These are phyloP conservation scores for Cladobotryum protrusum DNA, from an alignment of 2,329 filamentous ascomycete genomes.

Conservation along the genomic window DNA sequence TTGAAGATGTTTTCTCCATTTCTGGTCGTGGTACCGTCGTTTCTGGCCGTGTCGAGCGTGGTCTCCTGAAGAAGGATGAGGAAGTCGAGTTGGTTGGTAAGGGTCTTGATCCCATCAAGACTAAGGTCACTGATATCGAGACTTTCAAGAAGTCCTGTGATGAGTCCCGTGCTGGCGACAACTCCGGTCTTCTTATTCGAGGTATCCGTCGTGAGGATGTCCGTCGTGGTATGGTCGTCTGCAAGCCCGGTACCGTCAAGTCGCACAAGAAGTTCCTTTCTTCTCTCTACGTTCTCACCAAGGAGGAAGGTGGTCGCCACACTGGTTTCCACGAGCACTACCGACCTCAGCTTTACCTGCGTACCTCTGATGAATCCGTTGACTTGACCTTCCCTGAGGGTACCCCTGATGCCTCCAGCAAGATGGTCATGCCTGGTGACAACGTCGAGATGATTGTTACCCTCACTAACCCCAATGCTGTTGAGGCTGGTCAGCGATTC, in stretches of 20 bases:
- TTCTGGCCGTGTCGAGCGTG: conserved; percentile 95
- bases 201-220: conserved; percentile 95
- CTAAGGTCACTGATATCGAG: conserved; percentile 99
- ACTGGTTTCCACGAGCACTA: conserved; percentile 96
- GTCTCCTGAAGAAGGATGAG: conserved; percentile 83
- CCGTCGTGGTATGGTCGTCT: conserved; percentile 88
- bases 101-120: conserved; percentile 77
- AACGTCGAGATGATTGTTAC: conserved; percentile 96
- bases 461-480: conserved; percentile 76
- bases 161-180: conserved; percentile 92
- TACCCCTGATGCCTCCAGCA: conserved; percentile 61
- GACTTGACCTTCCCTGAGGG: conserved; percentile 83
- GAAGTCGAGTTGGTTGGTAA: conserved; percentile 95
- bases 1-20: conserved; percentile 90
- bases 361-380: conserved; percentile 78
- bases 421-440: conserved; percentile 96
- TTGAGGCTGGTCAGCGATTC: conserved; percentile 91
- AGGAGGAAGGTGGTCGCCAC: conserved; percentile 97
- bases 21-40: conserved; percentile 92
- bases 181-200: conserved; percentile 93
- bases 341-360: conserved; percentile 91
- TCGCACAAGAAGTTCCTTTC: conserved; percentile 87
- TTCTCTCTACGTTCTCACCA: conserved; percentile 94
- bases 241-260: conserved; percentile 75
- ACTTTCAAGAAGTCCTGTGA: conserved; percentile 99